Percentiles rank a stretch among this genome's conserved stretches.
Evolutionary conservation across 116 monocot species (phyloP).

Genomic region (Iris pallida): DNA sequence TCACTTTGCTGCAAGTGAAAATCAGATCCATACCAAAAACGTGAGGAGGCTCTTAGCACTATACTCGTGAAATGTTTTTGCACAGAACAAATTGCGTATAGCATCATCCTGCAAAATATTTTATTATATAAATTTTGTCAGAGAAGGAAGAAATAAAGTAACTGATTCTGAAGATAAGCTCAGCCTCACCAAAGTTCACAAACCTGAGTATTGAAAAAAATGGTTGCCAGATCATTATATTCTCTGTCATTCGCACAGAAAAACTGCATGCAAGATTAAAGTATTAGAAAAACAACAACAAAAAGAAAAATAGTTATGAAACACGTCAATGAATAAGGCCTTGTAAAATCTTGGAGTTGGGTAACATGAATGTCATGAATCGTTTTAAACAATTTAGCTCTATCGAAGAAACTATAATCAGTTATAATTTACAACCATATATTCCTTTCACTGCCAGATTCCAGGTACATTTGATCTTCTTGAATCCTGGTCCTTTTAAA

Average conservation of each 20-base stretch:
- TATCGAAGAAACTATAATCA: too few relatives aligned
- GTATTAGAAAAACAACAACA: conserved; percentile 5
- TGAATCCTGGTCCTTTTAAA: too few relatives aligned
- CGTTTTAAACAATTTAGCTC: too few relatives aligned
- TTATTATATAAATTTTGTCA: neutral
- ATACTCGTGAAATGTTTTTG: conserved; percentile 97
- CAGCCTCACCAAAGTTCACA: neutral
- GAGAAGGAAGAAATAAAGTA: neutral
- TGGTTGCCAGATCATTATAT: conserved; percentile 98
- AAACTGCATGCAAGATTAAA: conserved; percentile 40
- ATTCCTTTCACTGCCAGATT: too few relatives aligned
- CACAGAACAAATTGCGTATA: conserved; percentile 97
- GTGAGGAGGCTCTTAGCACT: conserved; percentile 95
- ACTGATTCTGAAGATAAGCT: neutral
- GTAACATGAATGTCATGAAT: neutral
- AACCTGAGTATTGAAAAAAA: conserved; percentile 99
- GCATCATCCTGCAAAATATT: conserved; percentile 95
- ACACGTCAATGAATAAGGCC: neutral
- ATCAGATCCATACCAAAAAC: conserved; percentile 70
- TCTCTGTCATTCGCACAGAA: conserved; percentile 78
- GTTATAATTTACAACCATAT: too few relatives aligned
- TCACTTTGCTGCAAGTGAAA: neutral
- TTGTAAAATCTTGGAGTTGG: too few relatives aligned
- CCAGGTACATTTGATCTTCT: too few relatives aligned
- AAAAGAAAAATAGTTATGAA: conserved; percentile 1